phyloP scores from a whole-genome alignment of 306 rosid species.

The Vigna reflexopilosa region DNA sequence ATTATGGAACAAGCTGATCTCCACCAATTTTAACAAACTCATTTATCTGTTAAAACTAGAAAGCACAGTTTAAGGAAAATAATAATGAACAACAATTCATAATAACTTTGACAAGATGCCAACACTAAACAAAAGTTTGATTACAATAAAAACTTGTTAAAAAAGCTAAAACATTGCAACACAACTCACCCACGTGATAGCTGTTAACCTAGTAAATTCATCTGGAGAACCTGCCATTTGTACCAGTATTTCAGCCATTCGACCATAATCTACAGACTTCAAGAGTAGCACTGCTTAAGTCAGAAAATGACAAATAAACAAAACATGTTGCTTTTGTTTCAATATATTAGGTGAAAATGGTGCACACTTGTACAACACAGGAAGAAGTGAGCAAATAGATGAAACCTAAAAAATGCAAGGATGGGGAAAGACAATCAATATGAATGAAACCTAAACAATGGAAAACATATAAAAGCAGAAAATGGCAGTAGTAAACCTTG shows the following conservation, averaged over 20 bases:
- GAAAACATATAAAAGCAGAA: constrained; percentile 28
- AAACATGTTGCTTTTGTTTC: constrained; percentile 52
- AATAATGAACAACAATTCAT: constrained; percentile 32
- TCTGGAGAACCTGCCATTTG: constrained; percentile 86
- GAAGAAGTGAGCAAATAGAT: too few relatives aligned
- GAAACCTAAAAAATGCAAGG: not conserved
- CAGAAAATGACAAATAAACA: constrained; percentile 95
- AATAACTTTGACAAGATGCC: constrained; percentile 24
- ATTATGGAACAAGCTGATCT: constrained; percentile 94
- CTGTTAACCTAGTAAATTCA: constrained; percentile 95
- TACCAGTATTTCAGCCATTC: constrained; percentile 97
- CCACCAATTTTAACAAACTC: constrained; percentile 99
- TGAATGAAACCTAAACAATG: not conserved
- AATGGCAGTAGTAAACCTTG: constrained; percentile 33
- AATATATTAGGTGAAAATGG: constrained; percentile 44
- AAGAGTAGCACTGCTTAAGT: constrained; percentile 99
- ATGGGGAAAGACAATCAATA: too few relatives aligned
- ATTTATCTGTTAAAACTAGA: constrained; percentile 65
- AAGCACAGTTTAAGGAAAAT: constrained; percentile 36
- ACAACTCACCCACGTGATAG: constrained; percentile 88
- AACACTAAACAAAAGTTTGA: constrained; percentile 16
- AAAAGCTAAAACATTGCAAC: constrained; percentile 33
- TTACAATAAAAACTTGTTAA: constrained; percentile 25
- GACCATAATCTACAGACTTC: constrained; percentile 99
- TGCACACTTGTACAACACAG: constrained; percentile 31